These are phyloP conservation scores for Lactarius sanguifluus DNA, from an alignment of 768 basidiomycete species.

Conservation along the genomic window DNA sequence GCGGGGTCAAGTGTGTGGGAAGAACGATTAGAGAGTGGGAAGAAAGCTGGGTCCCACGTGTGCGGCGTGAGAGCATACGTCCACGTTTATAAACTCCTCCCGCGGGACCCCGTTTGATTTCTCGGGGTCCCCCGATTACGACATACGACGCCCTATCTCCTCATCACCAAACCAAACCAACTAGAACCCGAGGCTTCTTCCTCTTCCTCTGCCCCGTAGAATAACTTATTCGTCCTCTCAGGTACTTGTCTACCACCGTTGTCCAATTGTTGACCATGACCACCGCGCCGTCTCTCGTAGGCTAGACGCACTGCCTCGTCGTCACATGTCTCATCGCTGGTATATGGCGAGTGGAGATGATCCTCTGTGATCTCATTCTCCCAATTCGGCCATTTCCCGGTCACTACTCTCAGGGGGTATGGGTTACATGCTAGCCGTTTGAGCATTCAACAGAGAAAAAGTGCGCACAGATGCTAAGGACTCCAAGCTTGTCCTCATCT, in stretches of 20 bases:
- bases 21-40: constrained; percentile 47
- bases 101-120: constrained; percentile 31
- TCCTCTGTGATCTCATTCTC: constrained; percentile 14
- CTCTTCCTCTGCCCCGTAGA: constrained; percentile 26
- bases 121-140: constrained; percentile 33
- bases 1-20: constrained; percentile 43
- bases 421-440: constrained; percentile 9
- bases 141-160: constrained; percentile 10
- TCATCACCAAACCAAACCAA: constrained; percentile 21
- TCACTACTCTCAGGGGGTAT: constrained; percentile 25
- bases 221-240: constrained; percentile 30
- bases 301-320: constrained; percentile 28
- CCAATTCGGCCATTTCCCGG: constrained; percentile 17
- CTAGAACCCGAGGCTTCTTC: constrained; percentile 23
- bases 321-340: constrained; percentile 27
- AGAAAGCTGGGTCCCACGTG: constrained; percentile 41
- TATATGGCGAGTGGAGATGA: constrained; percentile 26
- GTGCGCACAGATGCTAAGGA: constrained; percentile 45
- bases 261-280: background rate
- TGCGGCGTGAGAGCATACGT: constrained; percentile 30
- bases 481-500: constrained; percentile 51
- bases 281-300: constrained; percentile 18
- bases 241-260: background rate
- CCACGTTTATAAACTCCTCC: constrained; percentile 35
- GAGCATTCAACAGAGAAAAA: constrained; percentile 5